Base-by-base conservation (phyloP, 2,329 filamentous ascomycete species). In the Aquanectria penicillioides region DNA sequence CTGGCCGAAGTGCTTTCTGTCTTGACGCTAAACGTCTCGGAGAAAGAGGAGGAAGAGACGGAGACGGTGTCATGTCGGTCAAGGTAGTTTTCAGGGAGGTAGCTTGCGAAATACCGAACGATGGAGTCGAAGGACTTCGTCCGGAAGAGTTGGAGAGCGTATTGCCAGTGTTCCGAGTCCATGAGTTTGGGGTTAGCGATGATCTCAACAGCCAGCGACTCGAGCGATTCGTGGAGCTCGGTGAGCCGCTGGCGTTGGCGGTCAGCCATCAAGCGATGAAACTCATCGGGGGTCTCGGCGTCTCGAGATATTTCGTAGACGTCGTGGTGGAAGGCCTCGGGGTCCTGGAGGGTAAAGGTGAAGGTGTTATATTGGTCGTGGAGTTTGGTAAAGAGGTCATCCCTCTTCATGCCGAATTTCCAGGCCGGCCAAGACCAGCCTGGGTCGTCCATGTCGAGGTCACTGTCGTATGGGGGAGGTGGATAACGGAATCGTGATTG, bases 361-460 rank as follows among this genome's bases (percentile, higher is more conserved):
- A 86, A 75, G 43, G 85, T 87, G 74, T 87, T 87, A 75, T 86
- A 87, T 70, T 83, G 81, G 63, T 86, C 81, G 67, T 87, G 83
- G 11, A 87, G 80, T 49, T 80, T 83, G 50, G 81, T 83, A 70
- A 82, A 82, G 73, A 87, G 81, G 68, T 86, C 84, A 55, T 82
- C 80, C 70, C 80, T 80, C 78, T 84, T 86, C 80, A 87, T 81
- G 69, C 83, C 84, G 77, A 87, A 87, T 73, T 87, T 87, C 84
- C 85, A 87, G 67, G 81, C 80, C 37, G 85, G 85, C 85, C 85
- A 87, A 66, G 79, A 76, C 70, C 74, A 77, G 64, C 73, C 77
- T 26, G 78, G 79, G 54, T 86, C 84, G 74, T 86, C 83, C 85
- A 87, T 87, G 60, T 67, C 67, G 69, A 69, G 62, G 74, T 86